These are phyloP conservation scores for Scleroderma bovista DNA, from an alignment of 768 basidiomycete species.

Conservation along the genomic window DNA sequence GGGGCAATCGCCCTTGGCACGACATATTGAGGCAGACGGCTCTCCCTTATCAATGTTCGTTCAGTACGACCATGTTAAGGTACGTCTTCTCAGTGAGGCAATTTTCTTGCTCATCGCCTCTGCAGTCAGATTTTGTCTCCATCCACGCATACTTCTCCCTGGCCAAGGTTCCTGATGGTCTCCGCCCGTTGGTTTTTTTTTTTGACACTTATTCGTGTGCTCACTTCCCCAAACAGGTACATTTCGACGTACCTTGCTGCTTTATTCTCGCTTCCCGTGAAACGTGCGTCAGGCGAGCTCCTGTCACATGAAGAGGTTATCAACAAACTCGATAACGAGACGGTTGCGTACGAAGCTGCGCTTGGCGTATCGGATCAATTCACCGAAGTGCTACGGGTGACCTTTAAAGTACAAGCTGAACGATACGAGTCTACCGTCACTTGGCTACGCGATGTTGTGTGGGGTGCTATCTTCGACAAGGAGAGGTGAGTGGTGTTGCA, in stretches of 20 bases:
- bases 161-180: constrained; percentile 58
- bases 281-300: constrained; percentile 57
- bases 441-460: constrained; percentile 83
- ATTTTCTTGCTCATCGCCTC: neutral
- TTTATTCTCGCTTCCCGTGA: constrained; percentile 87
- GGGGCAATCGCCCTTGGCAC: constrained; percentile 43
- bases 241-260: constrained; percentile 72
- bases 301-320: constrained; percentile 88
- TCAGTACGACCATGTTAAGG: constrained; percentile 91
- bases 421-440: constrained; percentile 77
- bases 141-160: constrained; percentile 78
- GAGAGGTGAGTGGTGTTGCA: constrained; percentile 50
- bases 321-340: constrained; percentile 84
- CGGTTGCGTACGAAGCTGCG: constrained; percentile 76
- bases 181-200: constrained; percentile 53
- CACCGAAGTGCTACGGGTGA: constrained; percentile 66
- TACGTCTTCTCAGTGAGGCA: constrained; percentile 20
- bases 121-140: constrained; percentile 87
- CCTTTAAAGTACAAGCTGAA: constrained; percentile 77
- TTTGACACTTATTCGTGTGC: neutral
- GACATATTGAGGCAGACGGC: constrained; percentile 66
- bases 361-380: constrained; percentile 65
- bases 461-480: constrained; percentile 67
- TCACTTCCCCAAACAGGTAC: constrained; percentile 43
- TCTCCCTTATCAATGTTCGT: constrained; percentile 77